These are phyloP conservation scores for Wickerhamiella qilinensis DNA, from an alignment of 805 yeast species.

Conservation along the genomic window DNA sequence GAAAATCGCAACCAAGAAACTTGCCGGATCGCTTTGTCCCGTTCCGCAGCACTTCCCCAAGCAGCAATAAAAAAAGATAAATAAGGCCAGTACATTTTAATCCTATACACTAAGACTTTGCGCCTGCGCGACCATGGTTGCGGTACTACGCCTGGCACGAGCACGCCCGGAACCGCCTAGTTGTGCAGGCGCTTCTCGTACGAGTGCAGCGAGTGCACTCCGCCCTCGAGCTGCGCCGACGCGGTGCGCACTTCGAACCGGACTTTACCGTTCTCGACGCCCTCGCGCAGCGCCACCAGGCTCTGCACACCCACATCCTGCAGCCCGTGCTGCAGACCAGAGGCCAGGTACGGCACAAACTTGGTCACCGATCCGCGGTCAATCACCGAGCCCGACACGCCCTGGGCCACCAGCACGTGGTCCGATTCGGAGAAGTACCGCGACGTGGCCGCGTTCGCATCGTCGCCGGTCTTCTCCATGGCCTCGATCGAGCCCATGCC, in stretches of 20 bases:
- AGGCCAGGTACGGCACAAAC: slow-evolving; percentile 83
- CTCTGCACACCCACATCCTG: slow-evolving; percentile 90
- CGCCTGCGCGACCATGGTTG: too few relatives aligned
- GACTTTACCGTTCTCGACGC: slow-evolving; percentile 50
- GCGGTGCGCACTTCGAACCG: slow-evolving; percentile 98
- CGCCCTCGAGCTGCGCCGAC: slow-evolving; percentile 97
- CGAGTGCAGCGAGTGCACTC: slow-evolving; percentile 89
- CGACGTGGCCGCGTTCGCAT: slow-evolving; percentile 94
- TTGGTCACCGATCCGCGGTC: slow-evolving; percentile 93
- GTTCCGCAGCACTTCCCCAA: too few relatives aligned
- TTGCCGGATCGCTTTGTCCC: too few relatives aligned
- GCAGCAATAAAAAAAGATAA: too few relatives aligned
- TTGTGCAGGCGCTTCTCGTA: slow-evolving; percentile 95
- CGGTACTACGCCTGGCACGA: too few relatives aligned
- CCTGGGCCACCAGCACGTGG: slow-evolving; percentile 94
- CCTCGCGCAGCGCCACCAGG: slow-evolving; percentile 41
- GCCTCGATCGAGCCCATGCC: slow-evolving; percentile 99
- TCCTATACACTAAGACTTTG: too few relatives aligned
- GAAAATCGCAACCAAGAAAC: too few relatives aligned
- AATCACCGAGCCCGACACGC: slow-evolving; percentile 92
- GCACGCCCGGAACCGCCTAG: too few relatives aligned
- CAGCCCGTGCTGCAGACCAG: slow-evolving; percentile 95
- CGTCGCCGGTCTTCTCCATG: slow-evolving; percentile 76
- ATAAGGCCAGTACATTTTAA: too few relatives aligned
- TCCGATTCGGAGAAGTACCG: slow-evolving; percentile 96